Conservation (phyloP, 768 basidiomycete species). For the Phylloporus arenicola region DNA sequence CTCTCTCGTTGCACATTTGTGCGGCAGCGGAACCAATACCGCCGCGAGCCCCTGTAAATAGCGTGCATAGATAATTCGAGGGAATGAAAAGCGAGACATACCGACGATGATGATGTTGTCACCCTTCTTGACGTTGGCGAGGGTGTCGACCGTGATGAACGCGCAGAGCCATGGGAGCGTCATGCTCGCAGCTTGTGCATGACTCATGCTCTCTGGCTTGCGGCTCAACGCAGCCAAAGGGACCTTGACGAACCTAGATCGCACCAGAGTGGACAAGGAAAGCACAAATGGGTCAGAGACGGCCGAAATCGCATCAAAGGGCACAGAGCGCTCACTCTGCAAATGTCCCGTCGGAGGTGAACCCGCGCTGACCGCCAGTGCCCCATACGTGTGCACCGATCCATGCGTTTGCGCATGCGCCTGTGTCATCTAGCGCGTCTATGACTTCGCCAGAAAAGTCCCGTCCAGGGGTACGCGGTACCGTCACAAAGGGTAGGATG, state of each 20-base stretch:
- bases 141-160: conserved; percentile 34
- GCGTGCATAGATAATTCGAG: not conserved
- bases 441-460: conserved; percentile 34
- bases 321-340: conserved; percentile 25
- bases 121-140: conserved; percentile 28
- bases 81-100: not conserved
- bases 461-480: conserved; percentile 28
- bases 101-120: conserved; percentile 33
- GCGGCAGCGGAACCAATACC: conserved; percentile 33
- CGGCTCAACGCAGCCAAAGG: conserved; percentile 27
- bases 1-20: conserved; percentile 28
- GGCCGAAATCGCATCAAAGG: not conserved
- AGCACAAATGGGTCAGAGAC: not conserved
- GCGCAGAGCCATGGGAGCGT: conserved; percentile 33
- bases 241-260: conserved; percentile 24
- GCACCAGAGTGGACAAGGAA: not conserved
- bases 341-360: conserved; percentile 30
- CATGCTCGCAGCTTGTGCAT: conserved; percentile 28
- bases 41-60: conserved; percentile 28
- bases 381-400: conserved; percentile 31
- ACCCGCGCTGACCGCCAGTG: conserved; percentile 30
- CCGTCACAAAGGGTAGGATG: conserved; percentile 28
- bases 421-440: conserved; percentile 26
- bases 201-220: conserved; percentile 25
- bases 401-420: conserved; percentile 17